These are phyloP conservation scores for Pyrus hybrid DNA, from an alignment of 331 rosid species.

Conservation along the genomic window DNA sequence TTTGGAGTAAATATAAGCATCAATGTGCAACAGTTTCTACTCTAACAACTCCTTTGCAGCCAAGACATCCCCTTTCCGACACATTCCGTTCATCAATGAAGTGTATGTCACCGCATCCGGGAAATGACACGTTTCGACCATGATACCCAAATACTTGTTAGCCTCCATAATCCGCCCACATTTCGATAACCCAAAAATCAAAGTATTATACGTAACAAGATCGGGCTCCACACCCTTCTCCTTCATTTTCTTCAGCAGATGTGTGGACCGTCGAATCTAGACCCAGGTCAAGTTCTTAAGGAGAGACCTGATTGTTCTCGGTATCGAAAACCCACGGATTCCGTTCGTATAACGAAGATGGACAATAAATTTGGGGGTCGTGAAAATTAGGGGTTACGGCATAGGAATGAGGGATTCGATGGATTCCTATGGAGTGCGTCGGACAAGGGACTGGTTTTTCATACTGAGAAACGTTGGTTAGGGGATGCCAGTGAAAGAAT, in stretches of 20 bases:
- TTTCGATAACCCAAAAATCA: conserved; percentile 73
- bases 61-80: conserved; percentile 59
- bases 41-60: conserved; percentile 51
- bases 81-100: conserved; percentile 82
- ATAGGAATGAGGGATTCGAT: too few relatives aligned
- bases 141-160: conserved; percentile 47
- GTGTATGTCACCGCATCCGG: conserved; percentile 84
- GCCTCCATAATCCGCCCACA: conserved; percentile 62
- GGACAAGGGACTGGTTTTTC: too few relatives aligned
- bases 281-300: too few relatives aligned
- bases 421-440: too few relatives aligned
- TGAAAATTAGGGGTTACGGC: too few relatives aligned
- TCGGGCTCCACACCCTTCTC: conserved; percentile 82
- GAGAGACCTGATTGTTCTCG: too few relatives aligned
- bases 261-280: too few relatives aligned
- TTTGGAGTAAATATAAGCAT: background rate
- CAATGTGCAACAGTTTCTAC: background rate
- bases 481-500: background rate
- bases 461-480: too few relatives aligned
- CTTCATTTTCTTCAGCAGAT: conserved; percentile 61
- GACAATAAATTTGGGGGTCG: too few relatives aligned
- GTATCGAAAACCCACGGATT: too few relatives aligned
- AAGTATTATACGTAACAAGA: conserved; percentile 67
- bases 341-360: too few relatives aligned
- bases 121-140: conserved; percentile 60